phyloP scores from a whole-genome alignment of 1,284 basidiomycete species.

The Vanrija sp. region DNA sequence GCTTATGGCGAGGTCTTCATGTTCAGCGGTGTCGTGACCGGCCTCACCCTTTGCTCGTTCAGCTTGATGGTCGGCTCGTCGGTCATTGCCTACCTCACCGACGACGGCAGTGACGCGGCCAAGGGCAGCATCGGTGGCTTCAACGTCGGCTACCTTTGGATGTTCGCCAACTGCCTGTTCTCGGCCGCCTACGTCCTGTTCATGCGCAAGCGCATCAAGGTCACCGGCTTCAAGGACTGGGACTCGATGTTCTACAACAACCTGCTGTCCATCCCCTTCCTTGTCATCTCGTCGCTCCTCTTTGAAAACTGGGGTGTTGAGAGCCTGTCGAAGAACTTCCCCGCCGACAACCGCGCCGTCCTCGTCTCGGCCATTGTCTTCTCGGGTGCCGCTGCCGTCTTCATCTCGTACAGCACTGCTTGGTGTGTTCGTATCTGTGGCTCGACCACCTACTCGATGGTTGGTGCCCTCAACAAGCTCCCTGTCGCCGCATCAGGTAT shows the following conservation, averaged over 20 bases:
- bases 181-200: constrained; percentile 91
- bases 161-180: constrained; percentile 85
- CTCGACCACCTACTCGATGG: constrained; percentile 99
- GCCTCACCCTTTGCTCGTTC: constrained; percentile 84
- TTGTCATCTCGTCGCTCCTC: constrained; percentile 76
- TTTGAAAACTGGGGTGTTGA: constrained; percentile 86
- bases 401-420: constrained; percentile 96
- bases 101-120: constrained; percentile 35
- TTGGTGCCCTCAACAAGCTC: constrained; percentile 96
- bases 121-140: constrained; percentile 47
- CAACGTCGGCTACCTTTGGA: constrained; percentile 92
- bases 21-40: constrained; percentile 88
- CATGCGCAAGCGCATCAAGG: constrained; percentile 97
- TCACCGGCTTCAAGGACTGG: constrained; percentile 98
- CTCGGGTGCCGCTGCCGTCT: constrained; percentile 93
- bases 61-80: constrained; percentile 95
- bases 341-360: constrained; percentile 71
- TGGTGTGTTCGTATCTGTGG: constrained; percentile 97
- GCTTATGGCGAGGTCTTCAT: constrained; percentile 97
- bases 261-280: constrained; percentile 85
- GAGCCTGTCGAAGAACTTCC: constrained; percentile 82
- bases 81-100: constrained; percentile 64
- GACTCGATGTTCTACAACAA: constrained; percentile 99
- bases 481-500: constrained; percentile 95
- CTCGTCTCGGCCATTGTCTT: constrained; percentile 86